Evolutionary conservation across 805 yeast species (phyloP), one percentile per base, ranked within the genome.

Genomic region (Lipomyces yamanashiensis): DNA sequence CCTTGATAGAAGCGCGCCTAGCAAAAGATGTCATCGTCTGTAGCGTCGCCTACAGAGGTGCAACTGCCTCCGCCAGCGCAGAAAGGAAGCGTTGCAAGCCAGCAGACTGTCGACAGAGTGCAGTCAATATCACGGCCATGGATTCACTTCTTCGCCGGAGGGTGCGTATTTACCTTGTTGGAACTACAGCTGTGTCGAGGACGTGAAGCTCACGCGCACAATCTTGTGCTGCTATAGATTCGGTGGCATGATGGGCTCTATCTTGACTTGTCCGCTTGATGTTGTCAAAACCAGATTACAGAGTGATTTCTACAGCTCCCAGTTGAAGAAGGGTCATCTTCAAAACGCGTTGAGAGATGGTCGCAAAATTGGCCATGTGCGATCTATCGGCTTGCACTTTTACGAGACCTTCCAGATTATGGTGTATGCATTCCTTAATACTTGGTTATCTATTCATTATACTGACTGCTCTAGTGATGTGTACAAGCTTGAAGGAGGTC

Each of bases 171-270:
- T 21, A 28, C 28, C 28, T 28, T 28, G 28, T 5, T 28, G 28
- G 5, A 5, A 2, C 28, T 28, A 5, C 28, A 28, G 28, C 28
- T 5, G 28, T 28, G 28, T 28, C 3, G 7, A 39, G 9, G 41
- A 39, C 12, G n/a, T 15, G n/a, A 15, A 12, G 41, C 41, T 39
- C 12, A 39, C 41, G n/a, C 21, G 34, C 10, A 7, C 44, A 13
- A 5, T 17, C n/a, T n/a, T 12, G 41, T 43, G 48, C 17, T 17
- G 1, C 12, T 13, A 1, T 41, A 96, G 96, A 13, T 75, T 90
- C 33, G 99, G 98, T 40, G 99, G 99, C 15, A 95, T 95, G 98
- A 90, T 93, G 37, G 99, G 99, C 33, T 97, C 99, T 1, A 78
- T 93, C 2, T 87, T 86, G 59, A 95, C 99, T 0, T 88, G 97